Evolutionary conservation across 75 land plant species (phyloP), one percentile per base, ranked within the genome.

Genomic region (Picea glauca): DNA sequence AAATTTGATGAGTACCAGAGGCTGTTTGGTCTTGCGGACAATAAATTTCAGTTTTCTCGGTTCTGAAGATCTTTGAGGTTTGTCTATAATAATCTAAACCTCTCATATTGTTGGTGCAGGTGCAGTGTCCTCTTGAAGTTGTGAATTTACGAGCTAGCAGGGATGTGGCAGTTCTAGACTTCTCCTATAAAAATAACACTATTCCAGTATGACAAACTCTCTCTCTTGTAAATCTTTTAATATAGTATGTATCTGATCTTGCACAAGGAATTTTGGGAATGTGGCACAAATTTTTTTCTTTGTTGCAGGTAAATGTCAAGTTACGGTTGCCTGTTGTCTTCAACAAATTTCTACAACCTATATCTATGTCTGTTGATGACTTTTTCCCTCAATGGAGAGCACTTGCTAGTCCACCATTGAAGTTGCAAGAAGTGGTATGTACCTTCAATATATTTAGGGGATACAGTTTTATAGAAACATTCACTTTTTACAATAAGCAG

Each of bases 381-480:
- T 95, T 94, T 87, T 90, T 93, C 76, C 92, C 90, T 4, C 91
- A 89, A 30, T 98, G 99, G 99, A 90, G 90, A 85, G 86, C 94
- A 74, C 88, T 94, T 72, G 72, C 90, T 66, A 93, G 93, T 59
- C 99, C 99, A 62, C 98, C 99, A 58, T 84, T 89, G 80, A 97
- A 94, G 88, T 87, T 95, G 32, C 99, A 98, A 83, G 98, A 95
- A 91, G 98, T 95, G 87, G 99, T 95, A 79, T 31, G 84, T 57
- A 70, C 72, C 4, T 58, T 58, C 43, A 75, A 15, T 35, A 26
- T 77, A 70, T 33, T 17, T 77, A 58, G 33, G 77, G 23, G 8
- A 26, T 26, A 23, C n/a, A 43, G 13, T 65, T 5, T 6, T 32
- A 11, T 31, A 6, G 74, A 17, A 61, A 23, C 6, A 26, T 18